Base-by-base conservation (phyloP, 305 asterid species). In the Galium porrigens region DNA sequence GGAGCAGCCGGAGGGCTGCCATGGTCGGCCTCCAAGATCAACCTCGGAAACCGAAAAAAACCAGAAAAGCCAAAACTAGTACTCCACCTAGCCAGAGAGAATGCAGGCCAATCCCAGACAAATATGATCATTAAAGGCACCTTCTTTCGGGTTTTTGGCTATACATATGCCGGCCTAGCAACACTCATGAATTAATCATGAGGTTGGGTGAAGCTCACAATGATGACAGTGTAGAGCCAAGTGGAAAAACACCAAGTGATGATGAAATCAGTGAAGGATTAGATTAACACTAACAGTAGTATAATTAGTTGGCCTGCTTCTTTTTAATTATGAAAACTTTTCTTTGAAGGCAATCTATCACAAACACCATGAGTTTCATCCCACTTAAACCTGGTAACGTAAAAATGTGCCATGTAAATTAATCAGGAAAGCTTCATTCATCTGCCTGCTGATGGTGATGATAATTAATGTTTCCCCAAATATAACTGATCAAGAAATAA, bases 1-100 rank as follows among this genome's bases (percentile, higher is more conserved):
- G 70, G 18, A 80, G 75, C 82, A 68, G 81, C 82, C 73, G 27
- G 32, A 52, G 27, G 76, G 81, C 82, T 56, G 77, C 78, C 90
- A 85, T 85, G 54, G 61, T 14, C 14, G 59, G 33, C 48, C 9
- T 37, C 8, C 44, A 32, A 30, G 36, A 30, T 12, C 12, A 41
- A 61, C 15, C 59, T 8, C 30, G 32, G 59, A 54, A 54, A 27
- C 3, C 58, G 58, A 4, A 25, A 12, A 22, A 20, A 54, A 54
- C 59, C 33, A 44, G 51, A 44, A 44, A 6, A 44, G 56, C 27
- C 29, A 51, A 48, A 14, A 12, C 9, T 46, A 39, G 44, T 10
- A 39, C 12, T 46, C 17, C 53, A n/a, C 11, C 25, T 51, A 30
- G 42, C 20, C 5, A 33, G 59, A 49, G 41, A 32, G 63, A 53